A percentile compares a stretch with the other conserved stretches of the same genome.
phyloP scores from a whole-genome alignment of 441 rosid species.

The Breynia disticha region DNA sequence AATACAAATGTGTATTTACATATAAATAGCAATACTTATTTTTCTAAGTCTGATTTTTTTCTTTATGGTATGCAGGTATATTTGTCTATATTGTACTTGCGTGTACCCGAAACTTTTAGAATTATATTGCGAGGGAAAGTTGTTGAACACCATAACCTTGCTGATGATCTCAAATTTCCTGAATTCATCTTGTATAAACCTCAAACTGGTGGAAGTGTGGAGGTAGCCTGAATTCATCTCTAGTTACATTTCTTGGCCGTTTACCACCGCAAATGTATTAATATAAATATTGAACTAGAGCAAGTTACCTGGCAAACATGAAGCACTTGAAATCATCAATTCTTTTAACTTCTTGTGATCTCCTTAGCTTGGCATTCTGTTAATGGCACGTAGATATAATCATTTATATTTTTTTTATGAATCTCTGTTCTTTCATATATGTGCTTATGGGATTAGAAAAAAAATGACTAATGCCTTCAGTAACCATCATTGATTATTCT shows the following conservation, averaged over 20 bases:
- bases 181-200: conserved; percentile 85
- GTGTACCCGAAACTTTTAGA: conserved; percentile 62
- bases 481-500: conserved; percentile 9
- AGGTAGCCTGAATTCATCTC: conserved; percentile 34
- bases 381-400: too few species aligned
- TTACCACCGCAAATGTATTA: not conserved
- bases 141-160: conserved; percentile 77
- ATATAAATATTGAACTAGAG: not conserved
- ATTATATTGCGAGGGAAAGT: conserved; percentile 62
- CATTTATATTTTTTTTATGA: not conserved
- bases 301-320: not conserved
- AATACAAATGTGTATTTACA: not conserved
- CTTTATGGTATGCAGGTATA: conserved; percentile 48
- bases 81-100: conserved; percentile 76
- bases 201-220: conserved; percentile 46
- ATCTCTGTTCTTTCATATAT: not conserved
- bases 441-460: not conserved
- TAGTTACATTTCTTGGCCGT: conserved; percentile 6
- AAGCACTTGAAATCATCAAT: not conserved
- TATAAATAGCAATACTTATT: not conserved
- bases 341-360: not conserved
- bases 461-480: not conserved
- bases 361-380: too few species aligned
- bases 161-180: conserved; percentile 67
- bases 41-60: conserved; percentile 15